Percentiles rank a stretch among this genome's conserved stretches.
Conservation (phyloP, 257 asterid genomes). For the Ilex aquifolium region DNA sequence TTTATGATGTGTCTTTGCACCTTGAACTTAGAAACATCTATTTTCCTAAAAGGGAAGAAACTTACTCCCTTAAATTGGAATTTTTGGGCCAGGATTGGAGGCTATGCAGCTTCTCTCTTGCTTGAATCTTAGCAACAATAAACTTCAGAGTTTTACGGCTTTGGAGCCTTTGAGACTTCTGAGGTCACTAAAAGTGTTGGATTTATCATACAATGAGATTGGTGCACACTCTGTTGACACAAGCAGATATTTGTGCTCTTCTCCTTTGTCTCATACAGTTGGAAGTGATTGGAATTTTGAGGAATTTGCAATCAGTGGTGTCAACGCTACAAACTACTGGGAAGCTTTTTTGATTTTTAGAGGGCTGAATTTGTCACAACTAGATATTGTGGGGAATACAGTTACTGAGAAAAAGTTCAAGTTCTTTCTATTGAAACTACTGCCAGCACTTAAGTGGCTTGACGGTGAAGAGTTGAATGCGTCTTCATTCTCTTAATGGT, state of each 20-base stretch:
- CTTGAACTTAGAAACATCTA: background rate
- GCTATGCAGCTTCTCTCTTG: conserved; percentile 77
- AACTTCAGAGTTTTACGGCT: conserved; percentile 60
- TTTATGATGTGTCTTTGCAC: background rate
- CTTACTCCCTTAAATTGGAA: conserved; percentile 4
- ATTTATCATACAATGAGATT: conserved; percentile 72
- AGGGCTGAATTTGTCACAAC: conserved; percentile 60
- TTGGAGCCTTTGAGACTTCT: conserved; percentile 62
- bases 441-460: conserved; percentile 71
- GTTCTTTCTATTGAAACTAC: conserved; percentile 41
- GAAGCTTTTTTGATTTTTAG: conserved; percentile 57
- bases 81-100: conserved; percentile 66
- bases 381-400: conserved; percentile 68
- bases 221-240: conserved; percentile 84
- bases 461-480: conserved; percentile 43
- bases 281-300: conserved; percentile 44
- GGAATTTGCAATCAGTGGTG: conserved; percentile 20
- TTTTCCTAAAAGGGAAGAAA: background rate
- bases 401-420: conserved; percentile 36
- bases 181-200: conserved; percentile 51
- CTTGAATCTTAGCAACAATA: conserved; percentile 70
- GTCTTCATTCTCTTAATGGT: background rate
- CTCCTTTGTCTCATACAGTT: conserved; percentile 52
- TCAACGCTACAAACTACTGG: conserved; percentile 37
- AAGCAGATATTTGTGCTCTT: conserved; percentile 66